Percentiles rank a stretch among this genome's conserved stretches.
phyloP scores from a whole-genome alignment of 176 grass and related monocot species.

The Ensete ventricosum region DNA sequence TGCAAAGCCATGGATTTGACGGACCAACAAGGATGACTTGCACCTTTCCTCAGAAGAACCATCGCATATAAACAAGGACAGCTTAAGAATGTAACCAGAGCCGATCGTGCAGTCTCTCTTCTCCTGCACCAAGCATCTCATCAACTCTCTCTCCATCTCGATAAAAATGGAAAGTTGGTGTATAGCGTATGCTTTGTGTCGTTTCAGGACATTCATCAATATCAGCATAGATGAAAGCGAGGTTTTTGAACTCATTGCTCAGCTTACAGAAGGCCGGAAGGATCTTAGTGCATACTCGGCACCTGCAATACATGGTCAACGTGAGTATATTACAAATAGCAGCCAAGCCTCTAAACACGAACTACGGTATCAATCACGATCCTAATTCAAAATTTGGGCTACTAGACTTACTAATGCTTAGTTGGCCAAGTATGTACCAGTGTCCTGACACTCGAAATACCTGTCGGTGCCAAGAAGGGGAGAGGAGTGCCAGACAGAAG shows the following conservation, averaged over 20 bases:
- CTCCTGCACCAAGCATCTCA: slow-evolving; percentile 78
- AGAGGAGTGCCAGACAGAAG: no score
- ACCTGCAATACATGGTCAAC: slow-evolving; percentile 25
- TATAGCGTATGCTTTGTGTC: slow-evolving; percentile 73
- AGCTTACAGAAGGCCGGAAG: slow-evolving; percentile 57
- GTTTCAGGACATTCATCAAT: slow-evolving; percentile 87
- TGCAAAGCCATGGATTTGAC: no score
- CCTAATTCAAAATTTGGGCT: no score
- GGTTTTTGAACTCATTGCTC: slow-evolving; percentile 80
- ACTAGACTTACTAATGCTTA: no score
- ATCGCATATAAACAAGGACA: neutral
- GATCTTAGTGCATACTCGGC: slow-evolving; percentile 59
- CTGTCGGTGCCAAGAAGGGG: no score
- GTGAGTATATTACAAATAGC: neutral
- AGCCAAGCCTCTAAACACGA: no score
- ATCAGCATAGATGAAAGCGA: slow-evolving; percentile 72
- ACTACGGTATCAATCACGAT: no score
- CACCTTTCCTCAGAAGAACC: no score
- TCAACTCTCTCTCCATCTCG: slow-evolving; percentile 75
- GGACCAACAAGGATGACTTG: no score
- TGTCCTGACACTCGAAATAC: no score
- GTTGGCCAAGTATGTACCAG: no score
- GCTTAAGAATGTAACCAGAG: slow-evolving; percentile 71
- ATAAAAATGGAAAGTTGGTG: slow-evolving; percentile 80
- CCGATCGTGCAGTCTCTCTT: slow-evolving; percentile 70